Base-by-base conservation (phyloP, 768 basidiomycete genomes). In the Leccinum olivaceopallidum region DNA sequence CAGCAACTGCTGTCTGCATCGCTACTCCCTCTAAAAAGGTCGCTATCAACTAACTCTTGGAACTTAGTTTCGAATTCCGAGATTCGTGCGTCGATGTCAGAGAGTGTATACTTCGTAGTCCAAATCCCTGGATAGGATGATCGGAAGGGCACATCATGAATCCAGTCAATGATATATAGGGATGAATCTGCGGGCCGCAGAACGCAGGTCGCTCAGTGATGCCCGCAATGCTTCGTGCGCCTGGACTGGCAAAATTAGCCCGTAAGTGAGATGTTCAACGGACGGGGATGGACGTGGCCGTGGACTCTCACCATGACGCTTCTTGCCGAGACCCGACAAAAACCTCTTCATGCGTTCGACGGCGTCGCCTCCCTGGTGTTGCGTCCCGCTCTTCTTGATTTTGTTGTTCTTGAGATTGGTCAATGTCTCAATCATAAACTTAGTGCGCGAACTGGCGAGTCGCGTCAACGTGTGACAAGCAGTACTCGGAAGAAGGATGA, bases 171-270 rank as follows among this genome's bases (percentile, higher is more conserved):
- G 28, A 28, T 28, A 8, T 28, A 28, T 28, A 0, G 7, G 28
- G 28, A 28, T 28, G 28, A 28, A 28, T 28, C 7, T 28, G 28
- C 28, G 28, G 28, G 28, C 86, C 1, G 94, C 88, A 0, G 86
- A 24, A 61, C 85, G 91, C 6, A 98, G 82, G 74, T 98, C 96
- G n/a, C 80, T 80, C 22, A 98, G 79, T 0, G 90, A 87, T 1
- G 96, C 86, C 7, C 94, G 88, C 8, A 99, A 80, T 0, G 95
- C 88, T 52, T 98, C 97, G 69, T 92, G 86, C 0, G 87, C 84
- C 55, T 88, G 79, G 6, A 94, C 95, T 95, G 60, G 14, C 8
- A n/a, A 62, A 14, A 37, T 6, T 14, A 12, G 36, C 61, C 32
- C 30, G 57, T 51, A 54, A n/a, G 53, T 39, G 28, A 59, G 30